These are phyloP conservation scores for Microsporum ferrugineum DNA, from an alignment of 2,329 filamentous ascomycete genomes.

Conservation along the genomic window DNA sequence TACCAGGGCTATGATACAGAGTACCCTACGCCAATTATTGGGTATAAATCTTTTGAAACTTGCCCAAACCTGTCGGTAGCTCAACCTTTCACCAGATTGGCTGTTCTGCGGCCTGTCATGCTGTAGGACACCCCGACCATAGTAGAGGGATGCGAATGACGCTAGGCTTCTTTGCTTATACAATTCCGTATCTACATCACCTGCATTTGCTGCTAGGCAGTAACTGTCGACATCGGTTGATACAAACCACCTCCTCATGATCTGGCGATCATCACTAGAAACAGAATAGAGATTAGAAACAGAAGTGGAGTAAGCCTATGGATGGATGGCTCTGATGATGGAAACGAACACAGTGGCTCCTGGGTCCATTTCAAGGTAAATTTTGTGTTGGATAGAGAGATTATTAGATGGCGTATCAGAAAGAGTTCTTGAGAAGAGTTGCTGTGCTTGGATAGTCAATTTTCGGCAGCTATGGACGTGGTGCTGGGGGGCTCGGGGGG, in stretches of 20 bases:
- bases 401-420: neutral
- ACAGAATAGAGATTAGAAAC: neutral
- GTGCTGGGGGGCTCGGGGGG: neutral
- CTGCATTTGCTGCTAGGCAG: neutral
- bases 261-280: neutral
- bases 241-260: neutral
- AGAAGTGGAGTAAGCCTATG: neutral
- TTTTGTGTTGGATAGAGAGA: neutral
- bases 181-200: neutral
- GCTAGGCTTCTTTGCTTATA: neutral
- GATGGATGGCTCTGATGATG: neutral
- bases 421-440: neutral
- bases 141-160: neutral
- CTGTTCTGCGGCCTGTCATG: neutral
- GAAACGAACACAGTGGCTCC: neutral
- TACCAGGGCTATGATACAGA: neutral
- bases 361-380: neutral
- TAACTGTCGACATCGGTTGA: neutral
- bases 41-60: neutral
- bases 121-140: neutral
- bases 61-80: neutral
- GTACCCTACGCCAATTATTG: neutral
- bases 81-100: neutral
- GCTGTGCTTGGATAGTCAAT: too few relatives aligned
- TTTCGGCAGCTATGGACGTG: too few relatives aligned